Evolutionary conservation across 768 basidiomycete species (phyloP).

Genomic region (Collybia sp.): DNA sequence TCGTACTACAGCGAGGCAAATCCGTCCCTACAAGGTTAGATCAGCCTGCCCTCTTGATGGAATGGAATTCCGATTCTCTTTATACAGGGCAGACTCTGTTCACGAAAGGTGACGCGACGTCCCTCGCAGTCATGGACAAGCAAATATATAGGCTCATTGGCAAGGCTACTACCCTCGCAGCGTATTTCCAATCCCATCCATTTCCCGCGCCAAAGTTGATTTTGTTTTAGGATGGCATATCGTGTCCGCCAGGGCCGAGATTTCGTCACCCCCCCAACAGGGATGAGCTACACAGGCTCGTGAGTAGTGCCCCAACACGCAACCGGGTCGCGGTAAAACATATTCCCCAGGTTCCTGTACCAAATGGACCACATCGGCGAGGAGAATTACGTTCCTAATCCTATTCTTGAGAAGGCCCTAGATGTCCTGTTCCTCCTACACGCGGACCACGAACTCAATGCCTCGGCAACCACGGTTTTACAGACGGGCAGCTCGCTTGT

Average conservation of each 20-base stretch:
- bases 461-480: conserved; percentile 78
- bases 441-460: conserved; percentile 90
- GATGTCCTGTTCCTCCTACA: conserved; percentile 86
- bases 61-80: neutral
- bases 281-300: conserved; percentile 83
- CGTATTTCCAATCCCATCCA: conserved; percentile 34
- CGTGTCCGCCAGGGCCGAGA: conserved; percentile 87
- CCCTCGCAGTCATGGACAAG: conserved; percentile 83
- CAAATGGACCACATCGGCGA: conserved; percentile 83
- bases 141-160: conserved; percentile 88
- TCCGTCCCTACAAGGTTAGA: conserved; percentile 75
- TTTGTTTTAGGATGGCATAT: conserved; percentile 72
- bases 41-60: neutral
- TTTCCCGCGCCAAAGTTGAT: neutral
- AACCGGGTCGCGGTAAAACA: neutral
- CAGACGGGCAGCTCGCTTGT: conserved; percentile 88
- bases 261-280: conserved; percentile 80
- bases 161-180: conserved; percentile 84
- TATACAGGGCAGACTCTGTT: conserved; percentile 68
- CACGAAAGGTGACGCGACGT: conserved; percentile 60
- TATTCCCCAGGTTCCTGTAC: conserved; percentile 65
- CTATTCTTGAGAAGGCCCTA: conserved; percentile 81
- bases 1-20: conserved; percentile 88
- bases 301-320: conserved; percentile 28
- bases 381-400: conserved; percentile 73